Percentiles rank a stretch among this genome's conserved stretches.
These are phyloP conservation scores for Tagetes erecta DNA, from an alignment of 129 eudicot species.

Conservation along the genomic window DNA sequence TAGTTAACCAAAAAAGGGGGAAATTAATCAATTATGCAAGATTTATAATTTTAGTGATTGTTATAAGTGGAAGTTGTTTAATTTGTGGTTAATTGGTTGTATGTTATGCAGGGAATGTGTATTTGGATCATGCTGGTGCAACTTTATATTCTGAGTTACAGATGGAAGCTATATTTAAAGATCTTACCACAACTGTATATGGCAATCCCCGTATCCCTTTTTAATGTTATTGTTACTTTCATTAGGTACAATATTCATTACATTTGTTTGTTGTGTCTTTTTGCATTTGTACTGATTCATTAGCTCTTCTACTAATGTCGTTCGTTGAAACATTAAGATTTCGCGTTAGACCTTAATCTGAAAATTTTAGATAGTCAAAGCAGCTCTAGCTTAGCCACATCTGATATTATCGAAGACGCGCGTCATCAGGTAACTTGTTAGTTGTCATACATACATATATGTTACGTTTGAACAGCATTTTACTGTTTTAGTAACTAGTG, in stretches of 20 bases:
- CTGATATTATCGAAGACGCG: slow-evolving; percentile 62
- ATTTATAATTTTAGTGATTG: background rate
- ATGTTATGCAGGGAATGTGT: slow-evolving; percentile 55
- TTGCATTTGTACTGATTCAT: background rate
- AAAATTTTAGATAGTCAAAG: slow-evolving; percentile 75
- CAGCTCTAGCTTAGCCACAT: slow-evolving; percentile 58
- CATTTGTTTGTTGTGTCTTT: background rate
- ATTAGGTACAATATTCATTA: background rate
- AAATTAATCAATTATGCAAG: background rate
- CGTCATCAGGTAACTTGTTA: slow-evolving; percentile 63
- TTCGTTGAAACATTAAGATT: background rate
- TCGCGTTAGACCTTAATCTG: slow-evolving; percentile 47
- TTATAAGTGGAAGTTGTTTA: background rate
- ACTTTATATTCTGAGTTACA: slow-evolving; percentile 91
- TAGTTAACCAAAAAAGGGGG: background rate
- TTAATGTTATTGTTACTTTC: background rate
- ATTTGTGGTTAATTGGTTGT: background rate
- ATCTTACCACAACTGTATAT: slow-evolving; percentile 63
- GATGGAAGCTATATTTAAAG: slow-evolving; percentile 78
- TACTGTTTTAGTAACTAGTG: background rate
- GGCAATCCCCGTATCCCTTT: slow-evolving; percentile 92
- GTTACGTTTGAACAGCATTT: background rate
- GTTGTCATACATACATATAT: background rate
- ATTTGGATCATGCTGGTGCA: slow-evolving; percentile 98
- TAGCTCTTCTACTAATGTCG: background rate